Percentiles rank a stretch among this genome's conserved stretches.
Conservation (phyloP, 2,329 filamentous ascomycete genomes). For the Fusarium decemcellulare region DNA sequence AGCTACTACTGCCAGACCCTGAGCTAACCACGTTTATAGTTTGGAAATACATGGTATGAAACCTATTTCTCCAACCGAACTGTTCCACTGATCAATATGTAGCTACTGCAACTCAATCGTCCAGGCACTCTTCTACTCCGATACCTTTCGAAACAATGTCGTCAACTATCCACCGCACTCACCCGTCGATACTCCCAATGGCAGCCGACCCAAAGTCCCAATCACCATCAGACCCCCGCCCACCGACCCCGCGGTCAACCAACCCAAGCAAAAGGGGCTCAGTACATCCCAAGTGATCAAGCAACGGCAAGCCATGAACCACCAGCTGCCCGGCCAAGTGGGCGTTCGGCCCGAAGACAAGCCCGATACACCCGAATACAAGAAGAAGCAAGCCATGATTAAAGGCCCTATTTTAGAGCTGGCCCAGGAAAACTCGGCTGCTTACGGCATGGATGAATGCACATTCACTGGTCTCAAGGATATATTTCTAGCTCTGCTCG, state of each 20-base stretch:
- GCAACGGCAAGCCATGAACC: constrained; percentile 68
- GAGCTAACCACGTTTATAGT: constrained; percentile 70
- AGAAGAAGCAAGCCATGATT: constrained; percentile 95
- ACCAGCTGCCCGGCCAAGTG: constrained; percentile 67
- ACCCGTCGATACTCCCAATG: constrained; percentile 78
- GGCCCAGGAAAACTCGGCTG: constrained; percentile 81
- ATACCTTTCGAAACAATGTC: constrained; percentile 93
- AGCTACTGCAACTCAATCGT: constrained; percentile 99
- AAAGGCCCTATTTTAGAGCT: constrained; percentile 90
- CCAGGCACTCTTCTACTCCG: constrained; percentile 96
- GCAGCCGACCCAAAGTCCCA: constrained; percentile 67
- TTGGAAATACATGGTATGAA: constrained; percentile 94
- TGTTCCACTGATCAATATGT: constrained; percentile 42
- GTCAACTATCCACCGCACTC: constrained; percentile 88
- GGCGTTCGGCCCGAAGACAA: constrained; percentile 86
- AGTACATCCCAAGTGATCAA: constrained; percentile 69
- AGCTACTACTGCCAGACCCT: constrained; percentile 9
- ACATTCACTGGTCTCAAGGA: constrained; percentile 96
- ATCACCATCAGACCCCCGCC: constrained; percentile 72
- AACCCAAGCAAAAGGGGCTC: constrained; percentile 65
- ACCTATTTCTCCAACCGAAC: constrained; percentile 4
- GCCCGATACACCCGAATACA: constrained; percentile 94
- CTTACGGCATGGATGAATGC: constrained; percentile 94
- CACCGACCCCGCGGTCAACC: constrained; percentile 57
- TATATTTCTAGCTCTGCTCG: constrained; percentile 92